Evolutionary conservation across 176 grass and related monocot genomes (phyloP).

Genomic region (Elaeis guineensis): DNA sequence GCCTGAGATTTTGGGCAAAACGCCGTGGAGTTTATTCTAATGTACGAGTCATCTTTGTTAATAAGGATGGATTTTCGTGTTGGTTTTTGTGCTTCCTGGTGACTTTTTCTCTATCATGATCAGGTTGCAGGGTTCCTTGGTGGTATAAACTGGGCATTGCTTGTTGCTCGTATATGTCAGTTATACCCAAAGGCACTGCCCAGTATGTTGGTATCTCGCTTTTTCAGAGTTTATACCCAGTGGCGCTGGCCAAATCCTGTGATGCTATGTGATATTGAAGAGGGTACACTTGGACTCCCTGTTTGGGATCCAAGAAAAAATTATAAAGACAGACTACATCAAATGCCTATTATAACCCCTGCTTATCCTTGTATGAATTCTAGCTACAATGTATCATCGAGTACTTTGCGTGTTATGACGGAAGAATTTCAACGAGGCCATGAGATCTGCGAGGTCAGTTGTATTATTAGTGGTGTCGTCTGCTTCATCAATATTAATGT

Average conservation of each 20-base stretch:
- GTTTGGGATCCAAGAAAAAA: slow-evolving; percentile 95
- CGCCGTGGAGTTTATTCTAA: slow-evolving; percentile 83
- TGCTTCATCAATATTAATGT: too few relatives aligned
- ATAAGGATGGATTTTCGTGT: background rate
- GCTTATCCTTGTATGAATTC: slow-evolving; percentile 97
- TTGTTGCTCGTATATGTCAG: slow-evolving; percentile 90
- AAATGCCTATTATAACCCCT: slow-evolving; percentile 97
- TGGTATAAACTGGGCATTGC: slow-evolving; percentile 98
- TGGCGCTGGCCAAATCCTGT: slow-evolving; percentile 99
- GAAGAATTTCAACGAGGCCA: slow-evolving; percentile 77
- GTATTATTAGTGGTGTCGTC: background rate
- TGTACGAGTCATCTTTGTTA: slow-evolving; percentile 37
- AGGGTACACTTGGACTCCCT: slow-evolving; percentile 58
- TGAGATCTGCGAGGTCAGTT: slow-evolving; percentile 69
- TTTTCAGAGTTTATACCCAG: slow-evolving; percentile 79
- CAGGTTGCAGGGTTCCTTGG: slow-evolving; percentile 94
- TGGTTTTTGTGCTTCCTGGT: background rate
- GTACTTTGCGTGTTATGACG: slow-evolving; percentile 63
- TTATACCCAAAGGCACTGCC: slow-evolving; percentile 87
- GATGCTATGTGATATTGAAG: slow-evolving; percentile 84
- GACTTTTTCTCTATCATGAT: slow-evolving; percentile 18
- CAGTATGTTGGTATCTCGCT: slow-evolving; percentile 81
- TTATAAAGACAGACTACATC: slow-evolving; percentile 72
- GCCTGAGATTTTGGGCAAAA: slow-evolving; percentile 90
- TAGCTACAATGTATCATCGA: slow-evolving; percentile 81